Evolutionary conservation across 768 basidiomycete species (phyloP).

Genomic region (Kwoniella sp.): DNA sequence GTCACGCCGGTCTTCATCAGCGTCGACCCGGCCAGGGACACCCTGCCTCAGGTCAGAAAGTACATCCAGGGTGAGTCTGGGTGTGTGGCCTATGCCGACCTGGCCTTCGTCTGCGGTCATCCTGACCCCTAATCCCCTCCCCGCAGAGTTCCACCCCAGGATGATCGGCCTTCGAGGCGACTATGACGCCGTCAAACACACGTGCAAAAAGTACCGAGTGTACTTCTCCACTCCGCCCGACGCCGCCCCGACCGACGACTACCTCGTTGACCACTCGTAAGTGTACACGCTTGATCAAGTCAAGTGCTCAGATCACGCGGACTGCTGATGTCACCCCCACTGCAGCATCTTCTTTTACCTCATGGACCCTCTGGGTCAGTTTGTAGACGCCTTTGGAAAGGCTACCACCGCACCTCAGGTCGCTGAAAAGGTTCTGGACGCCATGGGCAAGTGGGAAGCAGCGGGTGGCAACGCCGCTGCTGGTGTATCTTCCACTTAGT

Average conservation of each 20-base stretch:
- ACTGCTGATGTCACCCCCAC: conserved; percentile 39
- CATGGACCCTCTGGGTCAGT: conserved; percentile 90
- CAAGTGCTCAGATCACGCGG: too few relatives aligned
- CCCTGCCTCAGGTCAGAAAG: conserved; percentile 52
- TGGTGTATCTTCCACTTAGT: conserved; percentile 18
- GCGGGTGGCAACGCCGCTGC: conserved; percentile 41
- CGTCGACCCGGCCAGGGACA: conserved; percentile 92
- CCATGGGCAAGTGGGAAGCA: conserved; percentile 51
- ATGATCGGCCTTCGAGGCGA: conserved; percentile 82
- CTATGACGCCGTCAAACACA: conserved; percentile 76
- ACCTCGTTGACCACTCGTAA: conserved; percentile 75
- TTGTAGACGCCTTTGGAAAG: conserved; percentile 96
- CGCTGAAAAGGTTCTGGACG: conserved; percentile 49
- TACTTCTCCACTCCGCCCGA: conserved; percentile 90
- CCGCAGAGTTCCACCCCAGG: conserved; percentile 79
- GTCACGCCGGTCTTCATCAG: conserved; percentile 78
- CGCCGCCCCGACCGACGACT: conserved; percentile 76
- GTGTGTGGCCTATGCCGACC: not conserved
- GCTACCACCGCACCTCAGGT: conserved; percentile 66
- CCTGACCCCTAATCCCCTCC: not conserved
- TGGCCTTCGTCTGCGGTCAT: not conserved
- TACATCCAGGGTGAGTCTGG: conserved; percentile 52
- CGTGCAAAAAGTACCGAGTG: conserved; percentile 92
- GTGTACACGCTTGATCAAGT: too few relatives aligned
- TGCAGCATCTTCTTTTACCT: conserved; percentile 93